phyloP scores from a whole-genome alignment of 176 grass and related monocot genomes.

The Phoenix dactylifera region DNA sequence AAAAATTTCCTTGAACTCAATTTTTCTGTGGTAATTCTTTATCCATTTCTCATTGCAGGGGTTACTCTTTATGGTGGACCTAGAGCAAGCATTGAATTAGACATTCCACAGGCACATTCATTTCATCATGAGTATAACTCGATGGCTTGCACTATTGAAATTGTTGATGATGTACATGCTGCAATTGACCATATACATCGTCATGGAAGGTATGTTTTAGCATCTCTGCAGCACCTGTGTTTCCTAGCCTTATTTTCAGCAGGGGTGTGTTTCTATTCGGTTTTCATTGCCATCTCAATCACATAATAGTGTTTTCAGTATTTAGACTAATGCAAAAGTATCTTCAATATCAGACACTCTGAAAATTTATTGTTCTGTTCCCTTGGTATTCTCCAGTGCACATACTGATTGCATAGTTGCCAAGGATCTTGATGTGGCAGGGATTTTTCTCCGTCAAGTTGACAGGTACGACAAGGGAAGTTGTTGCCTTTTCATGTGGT shows the following conservation, averaged over 20 bases:
- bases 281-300: too few relatives aligned
- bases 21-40: not conserved
- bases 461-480: slow-evolving; percentile 52
- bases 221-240: too few relatives aligned
- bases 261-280: too few relatives aligned
- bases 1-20: too few relatives aligned
- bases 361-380: slow-evolving; percentile 1
- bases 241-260: too few relatives aligned
- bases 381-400: slow-evolving; percentile 39
- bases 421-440: slow-evolving; percentile 53
- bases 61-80: slow-evolving; percentile 68
- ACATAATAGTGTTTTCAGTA: not conserved
- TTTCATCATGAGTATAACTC: slow-evolving; percentile 81
- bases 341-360: not conserved
- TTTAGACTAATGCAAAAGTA: not conserved
- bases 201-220: slow-evolving; percentile 65
- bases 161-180: slow-evolving; percentile 76
- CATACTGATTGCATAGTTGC: slow-evolving; percentile 91
- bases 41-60: slow-evolving; percentile 30
- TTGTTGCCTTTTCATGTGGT: not conserved
- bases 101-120: slow-evolving; percentile 47
- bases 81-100: slow-evolving; percentile 40
- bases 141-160: slow-evolving; percentile 75
- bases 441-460: slow-evolving; percentile 66
- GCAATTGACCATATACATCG: slow-evolving; percentile 90